Evolutionary conservation across 2,329 filamentous ascomycete genomes (phyloP).

Genomic region (Colletotrichum neosansevieriae): DNA sequence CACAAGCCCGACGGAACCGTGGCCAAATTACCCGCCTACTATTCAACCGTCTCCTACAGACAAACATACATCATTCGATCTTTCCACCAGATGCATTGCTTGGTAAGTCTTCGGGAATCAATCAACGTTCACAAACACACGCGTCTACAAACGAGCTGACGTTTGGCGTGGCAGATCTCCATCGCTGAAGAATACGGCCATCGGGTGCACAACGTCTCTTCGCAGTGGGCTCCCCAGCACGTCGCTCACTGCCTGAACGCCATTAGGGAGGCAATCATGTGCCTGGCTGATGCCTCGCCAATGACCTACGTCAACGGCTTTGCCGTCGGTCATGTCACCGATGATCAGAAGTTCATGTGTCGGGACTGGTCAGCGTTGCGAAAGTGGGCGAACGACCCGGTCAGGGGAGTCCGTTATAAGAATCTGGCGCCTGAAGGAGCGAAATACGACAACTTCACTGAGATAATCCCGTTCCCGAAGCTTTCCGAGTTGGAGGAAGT

Average conservation of each 20-base stretch:
- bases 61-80: constrained; percentile 32
- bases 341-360: constrained; percentile 31
- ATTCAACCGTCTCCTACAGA: constrained; percentile 25
- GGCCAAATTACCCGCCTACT: constrained; percentile 22
- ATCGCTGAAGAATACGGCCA: constrained; percentile 31
- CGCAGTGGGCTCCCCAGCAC: constrained; percentile 26
- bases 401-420: constrained; percentile 20
- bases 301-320: constrained; percentile 32
- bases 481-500: constrained; percentile 12
- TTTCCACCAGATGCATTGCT: constrained; percentile 34
- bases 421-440: constrained; percentile 19
- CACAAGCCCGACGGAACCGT: constrained; percentile 24
- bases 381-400: constrained; percentile 27
- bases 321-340: constrained; percentile 19
- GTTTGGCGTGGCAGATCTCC: constrained; percentile 6
- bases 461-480: constrained; percentile 28
- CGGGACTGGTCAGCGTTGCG: constrained; percentile 26
- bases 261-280: constrained; percentile 27
- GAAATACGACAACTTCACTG: constrained; percentile 21
- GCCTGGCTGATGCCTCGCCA: constrained; percentile 21
- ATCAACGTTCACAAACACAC: too few species aligned
- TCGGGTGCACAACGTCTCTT: constrained; percentile 14
- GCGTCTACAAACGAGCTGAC: not conserved
- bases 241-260: constrained; percentile 27
- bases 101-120: not conserved